phyloP scores from a whole-genome alignment of 768 basidiomycete species.

The Russula virescens region DNA sequence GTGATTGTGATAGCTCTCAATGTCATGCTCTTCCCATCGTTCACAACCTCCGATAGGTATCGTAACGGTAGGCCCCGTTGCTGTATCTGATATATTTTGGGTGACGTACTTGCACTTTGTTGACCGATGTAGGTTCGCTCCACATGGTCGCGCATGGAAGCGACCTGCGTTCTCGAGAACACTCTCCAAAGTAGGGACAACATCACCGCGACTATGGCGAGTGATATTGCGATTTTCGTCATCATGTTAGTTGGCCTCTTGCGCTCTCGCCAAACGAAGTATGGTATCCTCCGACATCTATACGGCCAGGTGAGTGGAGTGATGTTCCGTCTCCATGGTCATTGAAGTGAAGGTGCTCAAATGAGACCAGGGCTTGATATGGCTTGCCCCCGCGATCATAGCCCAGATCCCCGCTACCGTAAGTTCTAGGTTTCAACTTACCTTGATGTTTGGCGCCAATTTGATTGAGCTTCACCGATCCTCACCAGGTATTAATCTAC shows the following conservation, averaged over 20 bases:
- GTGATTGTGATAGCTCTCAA: background rate
- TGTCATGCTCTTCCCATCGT: background rate
- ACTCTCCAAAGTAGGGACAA: background rate
- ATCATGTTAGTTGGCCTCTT: conserved; percentile 12
- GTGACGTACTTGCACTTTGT: background rate
- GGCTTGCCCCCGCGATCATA: background rate
- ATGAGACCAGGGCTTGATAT: conserved; percentile 11
- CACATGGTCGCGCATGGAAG: background rate
- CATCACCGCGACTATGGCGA: conserved; percentile 6
- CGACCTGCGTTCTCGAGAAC: background rate
- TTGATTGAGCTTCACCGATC: background rate
- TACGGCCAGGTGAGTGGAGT: conserved; percentile 5
- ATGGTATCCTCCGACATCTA: background rate
- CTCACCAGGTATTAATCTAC: conserved; percentile 5
- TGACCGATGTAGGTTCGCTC: background rate
- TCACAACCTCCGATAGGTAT: background rate
- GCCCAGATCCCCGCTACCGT: conserved; percentile 4
- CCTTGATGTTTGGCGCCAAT: background rate
- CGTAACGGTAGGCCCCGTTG: background rate
- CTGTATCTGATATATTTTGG: background rate
- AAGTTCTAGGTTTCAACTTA: background rate
- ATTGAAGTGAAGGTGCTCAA: background rate
- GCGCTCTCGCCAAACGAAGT: background rate
- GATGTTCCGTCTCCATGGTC: background rate
- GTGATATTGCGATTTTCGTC: background rate